Evolutionary conservation across 495 filamentous ascomycete genomes (phyloP).

Genomic region (Rhypophila decipiens): DNA sequence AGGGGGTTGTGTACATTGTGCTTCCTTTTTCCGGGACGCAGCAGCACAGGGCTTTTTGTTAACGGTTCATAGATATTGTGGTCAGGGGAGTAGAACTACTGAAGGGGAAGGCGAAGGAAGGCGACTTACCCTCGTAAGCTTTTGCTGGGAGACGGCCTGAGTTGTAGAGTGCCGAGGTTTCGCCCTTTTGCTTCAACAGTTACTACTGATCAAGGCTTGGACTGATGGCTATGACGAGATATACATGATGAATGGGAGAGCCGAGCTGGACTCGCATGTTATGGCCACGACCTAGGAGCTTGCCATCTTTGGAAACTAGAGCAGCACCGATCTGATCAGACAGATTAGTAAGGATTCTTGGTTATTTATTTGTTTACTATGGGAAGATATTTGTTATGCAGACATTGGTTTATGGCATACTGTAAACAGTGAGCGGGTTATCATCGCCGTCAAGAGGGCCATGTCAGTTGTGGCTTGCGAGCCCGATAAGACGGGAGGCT

Average conservation of each 20-base stretch:
- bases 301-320: slow-evolving; percentile 62
- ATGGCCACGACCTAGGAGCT: slow-evolving; percentile 71
- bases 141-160: slow-evolving; percentile 68
- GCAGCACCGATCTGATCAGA: slow-evolving; percentile 60
- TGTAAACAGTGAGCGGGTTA: too few species aligned
- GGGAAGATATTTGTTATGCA: background rate
- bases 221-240: slow-evolving; percentile 16
- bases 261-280: slow-evolving; percentile 77
- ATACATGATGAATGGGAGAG: slow-evolving; percentile 70
- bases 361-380: background rate
- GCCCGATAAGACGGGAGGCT: background rate
- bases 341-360: background rate
- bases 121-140: slow-evolving; percentile 47
- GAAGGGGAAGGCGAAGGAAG: background rate
- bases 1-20: slow-evolving; percentile 85
- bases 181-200: slow-evolving; percentile 46
- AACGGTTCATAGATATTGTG: background rate
- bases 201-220: background rate
- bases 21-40: slow-evolving; percentile 24
- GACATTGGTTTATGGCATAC: too few species aligned
- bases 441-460: too few species aligned
- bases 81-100: background rate
- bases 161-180: slow-evolving; percentile 74
- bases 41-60: background rate
- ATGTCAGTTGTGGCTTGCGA: background rate